These are phyloP conservation scores for Mycena rebaudengoi DNA, from an alignment of 768 basidiomycete species.

Conservation along the genomic window DNA sequence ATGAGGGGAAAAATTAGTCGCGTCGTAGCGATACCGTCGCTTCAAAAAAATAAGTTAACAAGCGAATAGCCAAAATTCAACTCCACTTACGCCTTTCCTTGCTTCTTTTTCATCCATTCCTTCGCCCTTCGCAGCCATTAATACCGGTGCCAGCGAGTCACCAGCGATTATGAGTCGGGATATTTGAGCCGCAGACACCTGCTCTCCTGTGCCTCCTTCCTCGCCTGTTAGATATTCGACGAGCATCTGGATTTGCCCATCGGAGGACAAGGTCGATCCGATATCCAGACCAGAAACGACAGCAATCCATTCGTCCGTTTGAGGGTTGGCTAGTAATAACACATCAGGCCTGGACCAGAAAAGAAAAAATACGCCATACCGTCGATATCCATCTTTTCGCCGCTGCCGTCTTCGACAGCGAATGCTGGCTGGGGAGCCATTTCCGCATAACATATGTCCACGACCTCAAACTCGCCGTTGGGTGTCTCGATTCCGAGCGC, in stretches of 20 bases:
- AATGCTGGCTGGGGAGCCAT: slow-evolving; percentile 70
- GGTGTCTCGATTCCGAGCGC: slow-evolving; percentile 91
- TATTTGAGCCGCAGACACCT: slow-evolving; percentile 71
- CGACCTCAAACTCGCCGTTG: slow-evolving; percentile 91
- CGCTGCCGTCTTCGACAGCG: slow-evolving; percentile 32
- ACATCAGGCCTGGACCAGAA: not conserved
- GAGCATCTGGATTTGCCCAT: slow-evolving; percentile 85
- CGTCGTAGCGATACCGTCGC: slow-evolving; percentile 75
- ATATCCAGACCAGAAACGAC: slow-evolving; percentile 87
- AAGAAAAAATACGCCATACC: slow-evolving; percentile 47
- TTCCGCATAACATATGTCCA: slow-evolving; percentile 87
- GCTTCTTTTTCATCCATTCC: slow-evolving; percentile 47
- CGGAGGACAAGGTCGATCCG: slow-evolving; percentile 66
- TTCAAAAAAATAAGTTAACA: slow-evolving; percentile 35
- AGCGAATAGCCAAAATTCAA: not conserved
- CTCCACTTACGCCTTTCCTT: slow-evolving; percentile 62
- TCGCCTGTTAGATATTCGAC: slow-evolving; percentile 91
- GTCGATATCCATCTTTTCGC: slow-evolving; percentile 74
- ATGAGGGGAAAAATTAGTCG: slow-evolving; percentile 73
- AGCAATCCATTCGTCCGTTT: slow-evolving; percentile 81
- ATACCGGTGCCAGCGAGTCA: slow-evolving; percentile 76
- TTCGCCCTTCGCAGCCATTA: slow-evolving; percentile 41
- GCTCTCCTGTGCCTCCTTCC: slow-evolving; percentile 73
- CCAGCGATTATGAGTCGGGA: slow-evolving; percentile 90
- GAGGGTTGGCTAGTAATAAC: slow-evolving; percentile 11